Percentiles rank a stretch among this genome's conserved stretches.
These are phyloP conservation scores for Aspergillus baeticus DNA, from an alignment of 495 filamentous ascomycete species.

Conservation along the genomic window DNA sequence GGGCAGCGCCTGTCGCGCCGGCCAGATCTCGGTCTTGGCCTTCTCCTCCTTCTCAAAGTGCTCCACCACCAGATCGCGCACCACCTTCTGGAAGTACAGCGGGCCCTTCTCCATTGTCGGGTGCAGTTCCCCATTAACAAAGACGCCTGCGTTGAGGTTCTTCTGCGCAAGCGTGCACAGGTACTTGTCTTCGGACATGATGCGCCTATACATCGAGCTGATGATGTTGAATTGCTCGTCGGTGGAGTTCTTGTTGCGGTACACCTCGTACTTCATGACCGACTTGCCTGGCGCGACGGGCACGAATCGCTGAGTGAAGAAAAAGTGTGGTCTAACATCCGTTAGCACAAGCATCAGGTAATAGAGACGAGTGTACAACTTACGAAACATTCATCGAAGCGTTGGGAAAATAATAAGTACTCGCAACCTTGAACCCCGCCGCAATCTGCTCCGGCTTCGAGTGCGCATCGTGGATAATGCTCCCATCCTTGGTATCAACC, in stretches of 20 bases:
- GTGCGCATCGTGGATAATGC: conserved; percentile 44
- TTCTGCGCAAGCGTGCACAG: conserved; percentile 43
- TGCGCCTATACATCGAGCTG: conserved; percentile 40
- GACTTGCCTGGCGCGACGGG: conserved; percentile 36
- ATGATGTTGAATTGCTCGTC: conserved; percentile 45
- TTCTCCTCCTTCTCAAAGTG: conserved; percentile 42
- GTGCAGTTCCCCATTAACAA: conserved; percentile 46
- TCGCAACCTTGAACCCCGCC: conserved; percentile 29
- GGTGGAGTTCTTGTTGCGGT: conserved; percentile 41
- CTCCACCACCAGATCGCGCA: conserved; percentile 37
- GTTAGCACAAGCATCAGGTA: neutral
- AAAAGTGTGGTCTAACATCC: conserved; percentile 37
- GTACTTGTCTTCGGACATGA: conserved; percentile 46
- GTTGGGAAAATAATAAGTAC: conserved; percentile 48
- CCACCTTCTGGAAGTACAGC: conserved; percentile 44
- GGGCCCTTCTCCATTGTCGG: conserved; percentile 44
- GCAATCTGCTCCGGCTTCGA: conserved; percentile 35
- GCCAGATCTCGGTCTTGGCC: conserved; percentile 44
- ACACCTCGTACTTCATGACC: conserved; percentile 48
- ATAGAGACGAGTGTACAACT: conserved; percentile 19
- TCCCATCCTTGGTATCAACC: conserved; percentile 36
- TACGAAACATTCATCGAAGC: conserved; percentile 45
- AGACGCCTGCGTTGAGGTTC: conserved; percentile 43
- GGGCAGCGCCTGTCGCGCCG: conserved; percentile 42
- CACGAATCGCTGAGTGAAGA: conserved; percentile 48